These are phyloP conservation scores for Phytophthora cactorum DNA, from an alignment of 352 stramenopile genomes.

Conservation along the genomic window DNA sequence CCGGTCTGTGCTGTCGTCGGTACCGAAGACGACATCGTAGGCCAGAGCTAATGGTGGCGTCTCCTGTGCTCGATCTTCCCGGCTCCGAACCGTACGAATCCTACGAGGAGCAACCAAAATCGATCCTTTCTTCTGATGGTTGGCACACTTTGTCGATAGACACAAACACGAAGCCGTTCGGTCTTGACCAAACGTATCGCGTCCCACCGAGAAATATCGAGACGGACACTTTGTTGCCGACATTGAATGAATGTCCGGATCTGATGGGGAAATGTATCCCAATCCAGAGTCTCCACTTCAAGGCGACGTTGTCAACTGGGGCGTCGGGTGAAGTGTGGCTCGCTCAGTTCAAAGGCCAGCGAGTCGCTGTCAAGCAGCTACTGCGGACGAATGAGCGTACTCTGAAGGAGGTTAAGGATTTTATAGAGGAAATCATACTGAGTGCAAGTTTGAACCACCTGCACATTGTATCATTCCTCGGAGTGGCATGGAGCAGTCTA, in stretches of 20 bases:
- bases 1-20: conserved; percentile 22
- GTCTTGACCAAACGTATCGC: conserved; percentile 6
- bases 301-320: conserved; percentile 31
- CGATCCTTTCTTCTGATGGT: not conserved
- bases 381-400: conserved; percentile 29
- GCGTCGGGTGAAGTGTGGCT: conserved; percentile 47
- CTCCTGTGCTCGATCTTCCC: conserved; percentile 3
- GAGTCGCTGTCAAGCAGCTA: conserved; percentile 51
- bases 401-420: conserved; percentile 26
- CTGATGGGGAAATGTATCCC: conserved; percentile 23
- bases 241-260: conserved; percentile 1
- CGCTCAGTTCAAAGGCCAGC: conserved; percentile 21
- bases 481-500: conserved; percentile 46
- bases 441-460: conserved; percentile 34
- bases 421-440: conserved; percentile 46
- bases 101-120: conserved; percentile 1
- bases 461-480: conserved; percentile 45
- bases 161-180: conserved; percentile 5
- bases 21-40: not conserved
- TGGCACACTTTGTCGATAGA: conserved; percentile 15
- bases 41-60: conserved; percentile 1
- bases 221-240: not conserved
- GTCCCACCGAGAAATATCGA: conserved; percentile 4
- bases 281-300: conserved; percentile 26
- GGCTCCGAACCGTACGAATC: conserved; percentile 2